Conservation (phyloP, 352 stramenopile genomes). For the Globisporangium carolinianum region DNA sequence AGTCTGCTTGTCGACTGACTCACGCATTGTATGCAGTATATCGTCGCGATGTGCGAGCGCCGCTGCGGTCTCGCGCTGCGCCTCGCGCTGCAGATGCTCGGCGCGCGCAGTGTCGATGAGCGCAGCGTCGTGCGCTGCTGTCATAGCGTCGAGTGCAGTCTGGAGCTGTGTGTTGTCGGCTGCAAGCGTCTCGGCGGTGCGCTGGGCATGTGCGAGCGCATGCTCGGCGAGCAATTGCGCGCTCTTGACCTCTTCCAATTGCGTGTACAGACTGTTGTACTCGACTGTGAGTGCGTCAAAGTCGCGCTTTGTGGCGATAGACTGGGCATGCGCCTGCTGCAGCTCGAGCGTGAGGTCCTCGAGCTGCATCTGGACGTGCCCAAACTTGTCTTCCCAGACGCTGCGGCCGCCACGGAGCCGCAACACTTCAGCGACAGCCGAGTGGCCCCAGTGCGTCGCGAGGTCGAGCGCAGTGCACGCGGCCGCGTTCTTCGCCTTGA, state of each 20-base stretch:
- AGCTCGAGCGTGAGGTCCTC: conserved; percentile 44
- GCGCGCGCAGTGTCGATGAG: conserved; percentile 25
- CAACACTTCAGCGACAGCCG: conserved; percentile 58
- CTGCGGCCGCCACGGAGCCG: conserved; percentile 50
- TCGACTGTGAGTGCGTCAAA: conserved; percentile 22
- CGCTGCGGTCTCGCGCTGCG: conserved; percentile 18
- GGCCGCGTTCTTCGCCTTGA: conserved; percentile 69
- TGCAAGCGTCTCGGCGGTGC: conserved; percentile 7
- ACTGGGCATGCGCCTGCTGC: conserved; percentile 20
- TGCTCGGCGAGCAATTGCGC: conserved; percentile 12
- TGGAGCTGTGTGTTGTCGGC: conserved; percentile 9
- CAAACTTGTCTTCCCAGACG: conserved; percentile 74
- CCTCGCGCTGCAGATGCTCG: conserved; percentile 20
- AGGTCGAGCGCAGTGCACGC: conserved; percentile 64
- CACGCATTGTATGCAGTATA: conserved; percentile 37
- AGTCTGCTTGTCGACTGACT: conserved; percentile 37
- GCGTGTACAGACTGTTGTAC: conserved; percentile 26
- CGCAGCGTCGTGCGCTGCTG: conserved; percentile 14
- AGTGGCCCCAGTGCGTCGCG: conserved; percentile 71
- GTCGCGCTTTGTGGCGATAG: conserved; percentile 17
- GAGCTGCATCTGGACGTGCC: conserved; percentile 49
- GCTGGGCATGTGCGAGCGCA: conserved; percentile 3
- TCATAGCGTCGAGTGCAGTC: conserved; percentile 10
- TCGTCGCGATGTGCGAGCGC: conserved; percentile 43
- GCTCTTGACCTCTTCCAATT: conserved; percentile 45